Conservation (phyloP, 176 grass and related monocot genomes). For the Oryza rufipogon region DNA sequence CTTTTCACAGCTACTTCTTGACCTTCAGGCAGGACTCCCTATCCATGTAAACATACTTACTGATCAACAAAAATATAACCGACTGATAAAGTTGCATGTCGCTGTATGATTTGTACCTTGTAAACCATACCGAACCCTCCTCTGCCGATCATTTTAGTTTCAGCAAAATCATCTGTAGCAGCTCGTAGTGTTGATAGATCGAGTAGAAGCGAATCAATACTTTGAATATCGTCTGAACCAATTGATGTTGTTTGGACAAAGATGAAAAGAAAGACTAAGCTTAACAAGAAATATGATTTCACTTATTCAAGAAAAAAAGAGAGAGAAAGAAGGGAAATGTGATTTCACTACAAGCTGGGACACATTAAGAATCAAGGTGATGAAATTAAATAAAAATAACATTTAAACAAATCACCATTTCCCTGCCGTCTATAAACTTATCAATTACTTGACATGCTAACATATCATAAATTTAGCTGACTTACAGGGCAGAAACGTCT, state of each 20-base stretch:
- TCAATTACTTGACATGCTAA: neutral
- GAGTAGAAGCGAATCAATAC: neutral
- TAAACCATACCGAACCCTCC: neutral
- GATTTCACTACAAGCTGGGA: neutral
- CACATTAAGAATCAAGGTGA: neutral
- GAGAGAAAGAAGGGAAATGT: neutral
- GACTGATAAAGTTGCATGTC: too few species aligned
- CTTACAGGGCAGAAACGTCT: constrained; percentile 33
- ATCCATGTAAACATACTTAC: neutral
- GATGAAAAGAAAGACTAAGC: neutral
- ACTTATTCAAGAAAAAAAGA: neutral
- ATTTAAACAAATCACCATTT: neutral
- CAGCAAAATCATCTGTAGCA: neutral
- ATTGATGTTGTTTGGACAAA: constrained; percentile 32
- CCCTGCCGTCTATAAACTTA: neutral
- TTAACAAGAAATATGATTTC: neutral
- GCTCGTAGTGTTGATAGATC: neutral
- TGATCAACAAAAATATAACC: neutral
- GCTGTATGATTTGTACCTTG: neutral
- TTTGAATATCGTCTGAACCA: constrained; percentile 15
- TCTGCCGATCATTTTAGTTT: neutral
- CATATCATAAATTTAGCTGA: neutral
- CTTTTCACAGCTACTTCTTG: constrained; percentile 48
- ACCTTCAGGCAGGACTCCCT: constrained; percentile 43
- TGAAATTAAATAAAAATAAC: neutral